Evolutionary conservation across 2,329 filamentous ascomycete genomes (phyloP).

Genomic region (Endoconidiophora polonica): DNA sequence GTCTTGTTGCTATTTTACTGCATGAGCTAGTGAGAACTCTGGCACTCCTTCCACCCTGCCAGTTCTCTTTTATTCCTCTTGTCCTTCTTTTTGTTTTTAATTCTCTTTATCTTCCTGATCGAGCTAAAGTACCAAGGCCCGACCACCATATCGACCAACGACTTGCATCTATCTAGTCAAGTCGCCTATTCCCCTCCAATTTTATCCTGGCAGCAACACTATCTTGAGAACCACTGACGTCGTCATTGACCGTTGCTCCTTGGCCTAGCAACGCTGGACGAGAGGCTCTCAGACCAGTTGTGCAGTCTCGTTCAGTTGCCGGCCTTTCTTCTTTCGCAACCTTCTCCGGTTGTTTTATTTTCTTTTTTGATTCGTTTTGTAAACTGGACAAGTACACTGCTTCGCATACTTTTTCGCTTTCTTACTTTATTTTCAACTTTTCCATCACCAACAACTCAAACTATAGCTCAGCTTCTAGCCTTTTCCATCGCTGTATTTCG

Average conservation of each 20-base stretch:
- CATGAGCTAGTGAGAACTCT: no score
- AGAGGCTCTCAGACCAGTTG: no score
- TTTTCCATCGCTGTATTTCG: background rate
- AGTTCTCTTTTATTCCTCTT: background rate
- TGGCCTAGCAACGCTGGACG: no score
- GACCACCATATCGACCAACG: background rate
- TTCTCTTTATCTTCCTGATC: background rate
- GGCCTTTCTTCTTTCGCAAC: background rate
- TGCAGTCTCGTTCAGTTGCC: background rate
- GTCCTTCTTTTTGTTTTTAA: background rate
- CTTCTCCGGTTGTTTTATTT: background rate
- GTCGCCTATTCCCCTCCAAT: no score
- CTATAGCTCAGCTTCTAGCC: background rate
- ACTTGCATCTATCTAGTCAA: no score
- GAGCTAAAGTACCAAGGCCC: background rate
- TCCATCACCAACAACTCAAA: background rate
- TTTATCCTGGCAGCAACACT: no score
- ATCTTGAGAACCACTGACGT: no score
- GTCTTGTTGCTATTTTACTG: slow-evolving; percentile 1
- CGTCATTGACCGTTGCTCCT: no score
- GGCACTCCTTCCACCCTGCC: no score
- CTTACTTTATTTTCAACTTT: background rate
- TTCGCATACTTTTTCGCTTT: background rate
- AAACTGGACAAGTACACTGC: background rate
- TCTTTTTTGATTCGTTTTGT: background rate